Evolutionary conservation across 345 rosid genomes (phyloP), one percentile per base, ranked within the genome.

Genomic region (Lumnitzera littorea): DNA sequence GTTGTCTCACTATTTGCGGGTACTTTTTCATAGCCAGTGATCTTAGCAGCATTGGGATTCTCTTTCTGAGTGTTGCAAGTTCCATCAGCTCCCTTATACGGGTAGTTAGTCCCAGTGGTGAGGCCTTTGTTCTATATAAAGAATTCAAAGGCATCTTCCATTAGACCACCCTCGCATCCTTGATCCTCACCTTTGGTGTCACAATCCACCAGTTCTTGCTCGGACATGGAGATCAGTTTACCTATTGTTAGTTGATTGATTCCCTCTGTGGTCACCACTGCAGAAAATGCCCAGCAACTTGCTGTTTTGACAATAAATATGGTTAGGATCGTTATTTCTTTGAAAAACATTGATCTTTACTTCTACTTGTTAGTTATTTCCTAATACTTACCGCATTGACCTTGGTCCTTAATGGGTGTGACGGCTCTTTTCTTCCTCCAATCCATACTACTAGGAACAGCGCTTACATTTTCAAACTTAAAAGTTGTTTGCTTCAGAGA

Each of bases 351-450:
- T 7, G 52, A 50, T 50, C 2, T 15, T 4, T 14, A 50, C 5
- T 14, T 50, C 4, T 6, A 50, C 11, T 50, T 3, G 52, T 50
- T 14, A 50, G 20, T 50, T 50, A 50, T 14, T 50, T 50, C 15
- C 15, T n/a, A 13, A 4, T n/a, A 13, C 17, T 51, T 78, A 85
- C 85, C 78, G 15, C 91, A 82, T 49, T 3, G 15, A 15, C 72
- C 78, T 69, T 80, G 87, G 64, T 74, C 29, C 53, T 77, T 81
- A 41, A 79, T 57, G 0, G 51, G 67, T 24, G 86, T 84, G 41
- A 77, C 87, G 0, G 75, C 85, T 20, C 85, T 87, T 15, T 54
- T n/a, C 2, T 31, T 41, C 61, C 77, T 76, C 84, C 91, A 82
- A 50, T 82, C 79, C 64, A 74, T 1, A 56, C 58, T 64, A 13